These are phyloP conservation scores for Rhizopogon sp. DNA, from an alignment of 768 basidiomycete genomes.

Conservation along the genomic window DNA sequence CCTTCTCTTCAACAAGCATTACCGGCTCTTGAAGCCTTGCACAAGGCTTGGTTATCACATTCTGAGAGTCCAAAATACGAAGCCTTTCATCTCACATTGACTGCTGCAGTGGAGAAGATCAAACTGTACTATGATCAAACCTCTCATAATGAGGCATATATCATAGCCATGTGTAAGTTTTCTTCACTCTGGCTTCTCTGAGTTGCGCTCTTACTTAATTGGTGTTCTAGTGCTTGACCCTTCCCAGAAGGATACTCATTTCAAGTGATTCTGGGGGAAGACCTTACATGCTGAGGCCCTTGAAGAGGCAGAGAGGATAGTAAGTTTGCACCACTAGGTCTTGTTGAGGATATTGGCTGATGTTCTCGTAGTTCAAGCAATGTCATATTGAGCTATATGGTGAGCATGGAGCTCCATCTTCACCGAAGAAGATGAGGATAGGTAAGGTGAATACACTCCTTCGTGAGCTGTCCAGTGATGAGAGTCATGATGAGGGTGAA, in stretches of 20 bases:
- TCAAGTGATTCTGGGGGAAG: conserved; percentile 21
- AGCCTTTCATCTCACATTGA: too few species aligned
- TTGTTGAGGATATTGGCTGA: neutral
- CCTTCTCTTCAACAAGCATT: conserved; percentile 22
- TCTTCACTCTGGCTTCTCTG: too few species aligned
- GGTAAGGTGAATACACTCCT: conserved; percentile 1
- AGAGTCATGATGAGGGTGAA: conserved; percentile 4
- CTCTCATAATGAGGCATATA: too few species aligned
- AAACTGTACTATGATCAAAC: too few species aligned
- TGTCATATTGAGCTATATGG: neutral
- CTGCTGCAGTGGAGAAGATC: too few species aligned
- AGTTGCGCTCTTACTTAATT: too few species aligned
- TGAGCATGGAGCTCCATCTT: neutral
- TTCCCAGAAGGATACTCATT: conserved; percentile 14
- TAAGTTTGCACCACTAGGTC: neutral
- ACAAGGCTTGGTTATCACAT: too few species aligned
- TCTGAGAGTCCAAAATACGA: too few species aligned
- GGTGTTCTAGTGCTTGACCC: conserved; percentile 20
- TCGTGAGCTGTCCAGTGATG: conserved; percentile 4
- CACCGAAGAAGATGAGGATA: neutral
- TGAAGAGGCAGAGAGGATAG: conserved; percentile 11
- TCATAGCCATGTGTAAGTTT: too few species aligned
- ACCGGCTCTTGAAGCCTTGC: too few species aligned
- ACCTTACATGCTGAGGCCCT: conserved; percentile 11
- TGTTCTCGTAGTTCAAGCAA: conserved; percentile 9